phyloP scores from a whole-genome alignment of 2,329 filamentous ascomycete genomes.

The Myriosclerotinia duriaeana region DNA sequence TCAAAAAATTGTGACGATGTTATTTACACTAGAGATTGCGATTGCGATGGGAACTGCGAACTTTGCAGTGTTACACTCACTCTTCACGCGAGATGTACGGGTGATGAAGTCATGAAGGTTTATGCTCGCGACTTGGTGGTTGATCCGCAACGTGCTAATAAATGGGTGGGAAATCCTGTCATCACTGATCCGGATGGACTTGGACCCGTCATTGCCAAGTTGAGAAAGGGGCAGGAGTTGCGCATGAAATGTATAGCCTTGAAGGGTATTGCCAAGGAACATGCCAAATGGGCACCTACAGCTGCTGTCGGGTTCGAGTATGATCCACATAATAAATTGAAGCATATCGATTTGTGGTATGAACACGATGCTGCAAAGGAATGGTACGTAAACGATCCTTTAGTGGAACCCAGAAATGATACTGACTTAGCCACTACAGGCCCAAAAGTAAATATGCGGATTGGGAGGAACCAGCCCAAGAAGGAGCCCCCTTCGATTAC shows the following conservation, averaged over 20 bases:
- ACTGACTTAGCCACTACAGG: conserved; percentile 48
- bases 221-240: conserved; percentile 85
- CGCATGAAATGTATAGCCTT: conserved; percentile 91
- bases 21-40: conserved; percentile 88
- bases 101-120: conserved; percentile 87
- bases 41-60: conserved; percentile 94
- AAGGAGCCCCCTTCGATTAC: conserved; percentile 87
- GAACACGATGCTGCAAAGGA: conserved; percentile 79
- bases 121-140: conserved; percentile 87
- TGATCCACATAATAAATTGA: conserved; percentile 93
- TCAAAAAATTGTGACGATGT: conserved; percentile 81
- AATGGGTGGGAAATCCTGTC: conserved; percentile 75
- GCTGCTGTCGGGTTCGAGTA: conserved; percentile 96
- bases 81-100: conserved; percentile 81
- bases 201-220: conserved; percentile 84
- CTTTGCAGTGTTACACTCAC: conserved; percentile 83
- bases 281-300: conserved; percentile 95
- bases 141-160: conserved; percentile 66
- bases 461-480: conserved; percentile 75
- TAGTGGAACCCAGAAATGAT: conserved; percentile 25
- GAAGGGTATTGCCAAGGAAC: conserved; percentile 98
- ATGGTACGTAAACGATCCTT: conserved; percentile 60
- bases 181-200: conserved; percentile 79
- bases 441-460: conserved; percentile 77
- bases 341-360: conserved; percentile 92